Base-by-base conservation (phyloP, 768 basidiomycete species). In the Mycena vulgaris region DNA sequence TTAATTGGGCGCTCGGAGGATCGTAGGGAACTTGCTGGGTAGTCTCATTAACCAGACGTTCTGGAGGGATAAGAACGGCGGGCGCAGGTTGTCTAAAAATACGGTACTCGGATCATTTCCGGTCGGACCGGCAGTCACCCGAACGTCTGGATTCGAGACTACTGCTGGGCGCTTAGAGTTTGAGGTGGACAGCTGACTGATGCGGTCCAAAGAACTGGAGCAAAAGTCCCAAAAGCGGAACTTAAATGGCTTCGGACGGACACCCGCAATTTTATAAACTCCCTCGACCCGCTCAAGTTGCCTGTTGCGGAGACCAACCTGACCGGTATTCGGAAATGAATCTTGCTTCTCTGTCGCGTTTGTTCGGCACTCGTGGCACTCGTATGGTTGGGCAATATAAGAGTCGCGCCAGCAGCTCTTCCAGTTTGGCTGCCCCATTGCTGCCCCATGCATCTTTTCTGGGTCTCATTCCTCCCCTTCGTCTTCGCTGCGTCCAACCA, bases 311-410 rank as follows among this genome's bases (percentile, higher is more conserved):
- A 39, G 61, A 63, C 39, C 39, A 39, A 16, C 39, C 9, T 39
- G 39, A 63, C 61, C 48, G 31, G 45, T 49, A 49, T 61, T 52
- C 49, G 27, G 35, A 14, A 63, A 63, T 52, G 35, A 52, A 51
- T 63, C 48, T 63, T 63, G 61, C 61, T 63, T 63, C 61, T 63
- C 49, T n/a, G 61, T 52, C 61, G 59, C 59, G 39, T 39, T 11
- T 39, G 39, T 61, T 61, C 45, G 47, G 59, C 59, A 61, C 61
- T 51, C 61, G 61, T 63, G 61, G 49, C 49, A 52, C 49, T 52
- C 37, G 48, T 51, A 51, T 63, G 61, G 49, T 63, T 37, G 49
- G 49, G 61, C 49, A 52, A 51, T 66, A 66, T 66, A 66, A 66
- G 30, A 37, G 14, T 37, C 64, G 42, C 55, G 42, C 63, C 63